A percentile compares a stretch with the other conserved stretches of the same genome.
These are phyloP conservation scores for Colletotrichum tropicale DNA, from an alignment of 2,329 filamentous ascomycete genomes.

Conservation along the genomic window DNA sequence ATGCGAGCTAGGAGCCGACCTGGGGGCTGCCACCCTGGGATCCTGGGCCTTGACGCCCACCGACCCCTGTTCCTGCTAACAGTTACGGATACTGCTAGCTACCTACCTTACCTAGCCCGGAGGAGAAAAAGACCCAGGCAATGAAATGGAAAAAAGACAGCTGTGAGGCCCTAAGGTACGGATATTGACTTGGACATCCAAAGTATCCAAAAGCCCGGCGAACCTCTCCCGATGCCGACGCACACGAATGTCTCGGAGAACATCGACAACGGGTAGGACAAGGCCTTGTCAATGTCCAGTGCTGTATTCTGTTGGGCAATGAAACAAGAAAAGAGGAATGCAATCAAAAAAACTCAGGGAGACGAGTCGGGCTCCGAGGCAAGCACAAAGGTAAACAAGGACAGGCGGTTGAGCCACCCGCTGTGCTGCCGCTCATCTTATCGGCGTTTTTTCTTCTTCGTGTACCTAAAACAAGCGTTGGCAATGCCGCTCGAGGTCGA, in stretches of 20 bases:
- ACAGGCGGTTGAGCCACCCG: not conserved
- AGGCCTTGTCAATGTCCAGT: not conserved
- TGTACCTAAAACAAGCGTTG: constrained; percentile 9
- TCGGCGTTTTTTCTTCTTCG: not conserved
- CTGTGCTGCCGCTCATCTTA: not conserved
- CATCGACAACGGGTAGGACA: not conserved
- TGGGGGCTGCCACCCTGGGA: constrained; percentile 1
- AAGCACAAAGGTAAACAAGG: not conserved
- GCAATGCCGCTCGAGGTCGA: not conserved
- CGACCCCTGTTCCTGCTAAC: not conserved
- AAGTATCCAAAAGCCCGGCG: not conserved
- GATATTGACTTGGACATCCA: not conserved
- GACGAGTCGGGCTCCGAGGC: not conserved
- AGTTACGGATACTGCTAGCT: too few relatives aligned
- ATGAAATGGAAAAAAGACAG: too few relatives aligned
- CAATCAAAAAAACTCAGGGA: not conserved
- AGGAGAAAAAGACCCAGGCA: too few relatives aligned
- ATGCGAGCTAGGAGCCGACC: constrained; percentile 1
- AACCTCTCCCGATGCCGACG: not conserved
- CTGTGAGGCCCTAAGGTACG: not conserved
- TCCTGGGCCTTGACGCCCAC: not conserved
- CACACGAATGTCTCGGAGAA: not conserved
- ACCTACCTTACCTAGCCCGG: too few relatives aligned
- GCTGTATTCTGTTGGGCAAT: not conserved
- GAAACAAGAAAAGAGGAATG: not conserved